Conservation (phyloP, 2,329 filamentous ascomycete genomes). For the Daldinia sp. region DNA sequence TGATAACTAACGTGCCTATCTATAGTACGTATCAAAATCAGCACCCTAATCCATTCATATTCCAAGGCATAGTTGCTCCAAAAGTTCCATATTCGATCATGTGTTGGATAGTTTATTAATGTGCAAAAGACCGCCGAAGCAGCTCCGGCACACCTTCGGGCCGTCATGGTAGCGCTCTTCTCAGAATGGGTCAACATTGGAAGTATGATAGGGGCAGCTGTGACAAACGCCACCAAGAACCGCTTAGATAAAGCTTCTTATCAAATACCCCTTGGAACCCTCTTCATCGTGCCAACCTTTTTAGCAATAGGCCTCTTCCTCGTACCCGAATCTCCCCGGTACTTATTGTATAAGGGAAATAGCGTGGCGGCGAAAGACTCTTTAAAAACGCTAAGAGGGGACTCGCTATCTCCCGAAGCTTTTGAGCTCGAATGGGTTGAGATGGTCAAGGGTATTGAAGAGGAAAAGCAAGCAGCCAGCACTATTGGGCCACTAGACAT, state of each 20-base stretch:
- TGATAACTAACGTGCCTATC: constrained; percentile 4
- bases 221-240: constrained; percentile 53
- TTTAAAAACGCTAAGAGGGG: constrained; percentile 44
- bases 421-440: constrained; percentile 52
- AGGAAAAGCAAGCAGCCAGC: constrained; percentile 47
- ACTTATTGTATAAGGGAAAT: constrained; percentile 50
- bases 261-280: constrained; percentile 56
- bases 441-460: constrained; percentile 51
- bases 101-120: constrained; percentile 8
- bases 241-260: constrained; percentile 52
- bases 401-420: constrained; percentile 44
- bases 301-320: constrained; percentile 56
- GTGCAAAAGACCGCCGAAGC: constrained; percentile 52
- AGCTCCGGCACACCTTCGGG: constrained; percentile 57
- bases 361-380: constrained; percentile 41
- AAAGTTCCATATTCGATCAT: not conserved
- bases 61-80: no score
- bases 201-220: constrained; percentile 55
- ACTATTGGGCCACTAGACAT: constrained; percentile 50
- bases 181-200: constrained; percentile 59
- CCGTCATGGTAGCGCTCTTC: constrained; percentile 57
- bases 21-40: constrained; percentile 15
- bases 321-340: constrained; percentile 57
- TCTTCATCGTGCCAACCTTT: constrained; percentile 57
- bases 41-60: not conserved